Conservation (phyloP, 192 early-diverging fungal genomes). For the Backusella parvicylindrica region DNA sequence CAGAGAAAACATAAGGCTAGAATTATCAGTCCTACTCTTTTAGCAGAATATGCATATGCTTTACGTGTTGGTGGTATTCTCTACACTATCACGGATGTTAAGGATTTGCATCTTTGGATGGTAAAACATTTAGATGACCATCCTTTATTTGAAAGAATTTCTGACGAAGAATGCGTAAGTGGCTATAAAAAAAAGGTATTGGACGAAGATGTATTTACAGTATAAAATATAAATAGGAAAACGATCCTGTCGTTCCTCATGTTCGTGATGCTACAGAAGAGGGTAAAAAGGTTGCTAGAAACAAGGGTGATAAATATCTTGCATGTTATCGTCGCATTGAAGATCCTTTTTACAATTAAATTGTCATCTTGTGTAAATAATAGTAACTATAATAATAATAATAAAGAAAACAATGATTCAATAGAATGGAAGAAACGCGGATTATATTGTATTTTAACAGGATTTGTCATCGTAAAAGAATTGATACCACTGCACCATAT, state of each 20-base stretch:
- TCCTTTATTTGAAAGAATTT: conserved; percentile 87
- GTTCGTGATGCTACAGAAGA: conserved; percentile 93
- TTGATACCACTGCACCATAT: too few relatives aligned
- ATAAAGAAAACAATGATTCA: background rate
- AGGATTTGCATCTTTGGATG: conserved; percentile 94
- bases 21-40: conserved; percentile 77
- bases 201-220: background rate
- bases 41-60: conserved; percentile 97
- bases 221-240: conserved; percentile 37
- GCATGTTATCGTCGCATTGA: conserved; percentile 79
- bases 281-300: conserved; percentile 96
- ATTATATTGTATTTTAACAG: too few relatives aligned
- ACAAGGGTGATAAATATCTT: conserved; percentile 92
- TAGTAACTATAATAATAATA: background rate
- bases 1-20: conserved; percentile 97
- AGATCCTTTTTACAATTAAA: conserved; percentile 43
- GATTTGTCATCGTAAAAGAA: too few relatives aligned
- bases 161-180: conserved; percentile 70
- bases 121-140: conserved; percentile 90
- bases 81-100: conserved; percentile 94
- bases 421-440: too few relatives aligned
- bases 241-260: conserved; percentile 82
- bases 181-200: background rate
- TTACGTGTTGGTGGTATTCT: conserved; percentile 85
- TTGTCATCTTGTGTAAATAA: background rate